These are phyloP conservation scores for Isabelozyma rhagii DNA, from an alignment of 805 yeast genomes.

Conservation along the genomic window DNA sequence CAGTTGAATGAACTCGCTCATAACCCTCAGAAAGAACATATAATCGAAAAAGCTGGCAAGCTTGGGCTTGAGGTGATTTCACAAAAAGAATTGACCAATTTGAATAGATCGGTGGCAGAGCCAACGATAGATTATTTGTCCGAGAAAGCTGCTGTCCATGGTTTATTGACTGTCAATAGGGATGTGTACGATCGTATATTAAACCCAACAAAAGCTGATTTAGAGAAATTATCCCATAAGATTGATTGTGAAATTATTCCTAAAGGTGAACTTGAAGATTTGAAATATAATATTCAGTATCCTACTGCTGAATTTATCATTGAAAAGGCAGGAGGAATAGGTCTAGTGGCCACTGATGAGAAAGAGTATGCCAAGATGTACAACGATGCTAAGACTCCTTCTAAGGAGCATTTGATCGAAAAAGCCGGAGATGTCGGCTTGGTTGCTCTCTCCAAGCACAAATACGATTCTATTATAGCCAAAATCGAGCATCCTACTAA, in stretches of 20 bases:
- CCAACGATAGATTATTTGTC: conserved; percentile 20
- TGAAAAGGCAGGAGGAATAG: conserved; percentile 3
- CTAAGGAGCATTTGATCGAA: conserved; percentile 9
- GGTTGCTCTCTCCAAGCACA: conserved; percentile 8
- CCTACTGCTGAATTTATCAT: conserved; percentile 7
- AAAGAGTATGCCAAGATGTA: conserved; percentile 16
- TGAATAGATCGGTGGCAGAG: conserved; percentile 8
- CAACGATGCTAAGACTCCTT: conserved; percentile 11
- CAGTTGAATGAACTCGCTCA: conserved; percentile 19
- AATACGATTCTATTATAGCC: conserved; percentile 5
- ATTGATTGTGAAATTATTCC: conserved; percentile 6
- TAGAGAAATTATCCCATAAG: conserved; percentile 12
- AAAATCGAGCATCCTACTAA: conserved; percentile 13
- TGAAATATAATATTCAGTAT: conserved; percentile 1
- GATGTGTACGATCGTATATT: background rate
- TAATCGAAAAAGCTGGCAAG: conserved; percentile 14
- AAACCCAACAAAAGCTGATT: conserved; percentile 9
- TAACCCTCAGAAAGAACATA: conserved; percentile 19
- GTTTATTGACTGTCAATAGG: conserved; percentile 4
- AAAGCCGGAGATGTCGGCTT: conserved; percentile 21
- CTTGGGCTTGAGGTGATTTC: conserved; percentile 14
- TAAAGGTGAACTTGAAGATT: conserved; percentile 2
- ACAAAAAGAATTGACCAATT: conserved; percentile 7
- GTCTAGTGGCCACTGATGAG: conserved; percentile 11
- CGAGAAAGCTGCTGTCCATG: conserved; percentile 18